Percentiles rank a stretch among this genome's conserved stretches.
These are phyloP conservation scores for Gaultheria prostrata DNA, from an alignment of 148 eudicot genomes.

Conservation along the genomic window DNA sequence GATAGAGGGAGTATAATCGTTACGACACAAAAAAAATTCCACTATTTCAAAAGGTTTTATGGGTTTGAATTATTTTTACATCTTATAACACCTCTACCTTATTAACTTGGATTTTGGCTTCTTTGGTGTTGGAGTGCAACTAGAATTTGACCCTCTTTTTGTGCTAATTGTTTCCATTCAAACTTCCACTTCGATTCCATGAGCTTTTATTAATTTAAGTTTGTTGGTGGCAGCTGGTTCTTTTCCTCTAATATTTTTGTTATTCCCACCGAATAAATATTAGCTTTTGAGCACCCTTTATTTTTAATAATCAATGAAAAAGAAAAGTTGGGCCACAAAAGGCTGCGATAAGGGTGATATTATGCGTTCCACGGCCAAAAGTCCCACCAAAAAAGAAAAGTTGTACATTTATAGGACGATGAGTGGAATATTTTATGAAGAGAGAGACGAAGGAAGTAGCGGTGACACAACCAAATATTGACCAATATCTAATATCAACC, in stretches of 20 bases:
- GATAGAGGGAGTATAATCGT: not conserved
- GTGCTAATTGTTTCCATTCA: not conserved
- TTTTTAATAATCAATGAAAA: not conserved
- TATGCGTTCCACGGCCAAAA: not conserved
- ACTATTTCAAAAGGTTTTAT: too few relatives aligned
- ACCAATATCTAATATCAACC: too few relatives aligned
- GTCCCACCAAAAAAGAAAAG: not conserved
- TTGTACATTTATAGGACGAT: not conserved
- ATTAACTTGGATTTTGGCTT: not conserved
- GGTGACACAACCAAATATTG: too few relatives aligned
- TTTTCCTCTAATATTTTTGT: not conserved
- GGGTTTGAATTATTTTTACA: too few relatives aligned
- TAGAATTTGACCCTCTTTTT: not conserved
- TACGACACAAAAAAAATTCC: too few relatives aligned
- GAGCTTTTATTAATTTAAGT: not conserved
- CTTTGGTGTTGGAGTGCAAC: not conserved
- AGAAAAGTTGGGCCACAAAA: conserved; percentile 1
- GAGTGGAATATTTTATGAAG: too few relatives aligned
- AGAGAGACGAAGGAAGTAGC: too few relatives aligned
- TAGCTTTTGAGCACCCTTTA: not conserved
- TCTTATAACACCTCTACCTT: not conserved
- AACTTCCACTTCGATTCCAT: not conserved
- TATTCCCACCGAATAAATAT: not conserved
- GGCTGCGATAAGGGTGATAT: not conserved
- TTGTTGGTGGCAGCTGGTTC: conserved; percentile 11